Evolutionary conservation across 2,329 filamentous ascomycete species (phyloP).

Genomic region (Fusarium decemcellulare): DNA sequence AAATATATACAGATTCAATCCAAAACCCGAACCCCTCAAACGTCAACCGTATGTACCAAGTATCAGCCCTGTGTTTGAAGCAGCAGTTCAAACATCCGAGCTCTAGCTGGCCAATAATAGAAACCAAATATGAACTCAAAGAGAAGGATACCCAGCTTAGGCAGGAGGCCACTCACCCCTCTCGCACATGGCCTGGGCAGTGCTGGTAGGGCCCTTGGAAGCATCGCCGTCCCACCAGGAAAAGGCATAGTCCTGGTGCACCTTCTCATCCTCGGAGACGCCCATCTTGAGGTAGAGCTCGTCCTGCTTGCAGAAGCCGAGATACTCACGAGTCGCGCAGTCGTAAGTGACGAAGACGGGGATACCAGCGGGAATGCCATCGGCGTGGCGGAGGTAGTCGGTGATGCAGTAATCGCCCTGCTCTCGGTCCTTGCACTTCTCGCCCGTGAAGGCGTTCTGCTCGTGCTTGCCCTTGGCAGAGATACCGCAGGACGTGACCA

Average conservation of each 20-base stretch:
- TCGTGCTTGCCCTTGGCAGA: constrained; percentile 6
- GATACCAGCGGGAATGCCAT: neutral
- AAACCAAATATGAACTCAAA: neutral
- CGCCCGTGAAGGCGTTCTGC: constrained; percentile 7
- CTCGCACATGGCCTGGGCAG: constrained; percentile 8
- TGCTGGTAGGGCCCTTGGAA: neutral
- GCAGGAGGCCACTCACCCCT: constrained; percentile 5
- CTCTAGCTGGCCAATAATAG: too few species aligned
- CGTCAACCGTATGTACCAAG: too few species aligned
- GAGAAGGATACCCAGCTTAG: neutral
- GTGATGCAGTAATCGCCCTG: constrained; percentile 18
- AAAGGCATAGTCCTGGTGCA: constrained; percentile 6
- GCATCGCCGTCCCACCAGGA: neutral
- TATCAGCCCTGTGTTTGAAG: too few species aligned
- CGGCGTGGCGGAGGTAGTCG: neutral
- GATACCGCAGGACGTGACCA: constrained; percentile 22
- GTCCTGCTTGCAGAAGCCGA: constrained; percentile 22
- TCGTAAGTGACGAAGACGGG: constrained; percentile 11
- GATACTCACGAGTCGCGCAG: constrained; percentile 7
- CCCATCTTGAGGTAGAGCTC: constrained; percentile 16
- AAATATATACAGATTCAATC: neutral
- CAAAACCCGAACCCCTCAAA: too few species aligned
- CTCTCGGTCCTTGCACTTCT: constrained; percentile 14
- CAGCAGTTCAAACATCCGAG: too few species aligned
- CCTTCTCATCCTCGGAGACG: constrained; percentile 4